A percentile compares a stretch with the other conserved stretches of the same genome.
Conservation (phyloP, 345 rosid species). For the Hirschfeldia incana region DNA sequence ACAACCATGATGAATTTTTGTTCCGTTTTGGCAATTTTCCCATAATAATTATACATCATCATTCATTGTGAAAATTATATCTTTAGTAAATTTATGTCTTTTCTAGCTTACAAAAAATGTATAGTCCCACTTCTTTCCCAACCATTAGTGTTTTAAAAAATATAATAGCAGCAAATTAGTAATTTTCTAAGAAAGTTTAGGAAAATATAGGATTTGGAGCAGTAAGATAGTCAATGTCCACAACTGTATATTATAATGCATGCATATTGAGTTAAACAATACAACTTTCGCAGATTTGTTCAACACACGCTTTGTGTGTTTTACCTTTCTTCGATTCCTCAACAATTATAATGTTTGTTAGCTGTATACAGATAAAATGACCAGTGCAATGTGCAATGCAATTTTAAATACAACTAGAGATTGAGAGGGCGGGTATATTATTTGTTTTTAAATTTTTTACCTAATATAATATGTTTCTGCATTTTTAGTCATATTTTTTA, state of each 20-base stretch:
- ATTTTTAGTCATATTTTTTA: no score
- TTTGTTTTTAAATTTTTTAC: no score
- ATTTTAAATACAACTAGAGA: neutral
- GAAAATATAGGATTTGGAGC: neutral
- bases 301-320: constrained; percentile 30
- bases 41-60: neutral
- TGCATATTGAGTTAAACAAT: constrained; percentile 29
- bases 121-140: neutral
- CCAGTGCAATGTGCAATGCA: neutral
- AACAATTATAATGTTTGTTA: neutral
- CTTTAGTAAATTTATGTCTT: neutral
- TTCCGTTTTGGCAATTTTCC: no score
- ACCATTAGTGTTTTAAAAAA: neutral
- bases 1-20: no score
- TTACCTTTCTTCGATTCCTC: constrained; percentile 12
- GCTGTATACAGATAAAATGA: constrained; percentile 6
- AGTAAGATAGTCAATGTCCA: constrained; percentile 15
- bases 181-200: neutral
- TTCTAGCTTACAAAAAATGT: neutral
- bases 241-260: constrained; percentile 35
- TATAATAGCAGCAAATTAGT: neutral
- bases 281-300: constrained; percentile 5
- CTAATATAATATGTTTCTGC: no score
- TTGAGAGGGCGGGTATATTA: no score
- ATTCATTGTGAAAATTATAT: neutral